phyloP scores from a whole-genome alignment of 1,139 yeast species.

The Debaryomyces coudertii region DNA sequence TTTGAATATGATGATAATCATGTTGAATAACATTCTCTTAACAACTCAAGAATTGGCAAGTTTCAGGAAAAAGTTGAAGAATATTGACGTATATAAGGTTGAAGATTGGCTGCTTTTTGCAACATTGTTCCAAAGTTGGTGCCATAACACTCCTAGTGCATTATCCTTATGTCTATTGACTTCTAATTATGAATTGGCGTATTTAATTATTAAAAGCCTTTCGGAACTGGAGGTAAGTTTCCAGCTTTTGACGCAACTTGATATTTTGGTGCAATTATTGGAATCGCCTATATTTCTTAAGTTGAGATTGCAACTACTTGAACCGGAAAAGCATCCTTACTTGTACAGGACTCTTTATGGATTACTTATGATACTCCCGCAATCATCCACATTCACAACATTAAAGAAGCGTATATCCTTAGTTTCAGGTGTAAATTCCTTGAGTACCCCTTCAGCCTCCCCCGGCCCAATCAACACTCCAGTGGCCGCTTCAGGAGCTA shows the following conservation, averaged over 20 bases:
- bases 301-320: conserved; percentile 81
- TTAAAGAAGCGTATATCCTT: conserved; percentile 76
- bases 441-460: conserved; percentile 17
- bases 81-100: conserved; percentile 44
- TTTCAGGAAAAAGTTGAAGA: conserved; percentile 67
- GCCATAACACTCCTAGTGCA: conserved; percentile 88
- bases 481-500: conserved; percentile 25
- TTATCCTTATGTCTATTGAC: conserved; percentile 84
- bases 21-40: conserved; percentile 82
- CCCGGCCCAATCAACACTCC: conserved; percentile 25
- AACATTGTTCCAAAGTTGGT: conserved; percentile 86
- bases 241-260: conserved; percentile 73
- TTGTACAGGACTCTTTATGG: conserved; percentile 90
- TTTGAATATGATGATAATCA: conserved; percentile 80
- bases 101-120: conserved; percentile 79
- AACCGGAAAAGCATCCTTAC: conserved; percentile 82
- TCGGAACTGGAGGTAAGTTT: conserved; percentile 78
- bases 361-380: conserved; percentile 90
- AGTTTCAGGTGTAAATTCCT: conserved; percentile 28
- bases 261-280: conserved; percentile 74
- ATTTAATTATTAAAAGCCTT: conserved; percentile 70
- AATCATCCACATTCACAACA: conserved; percentile 86
- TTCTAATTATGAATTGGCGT: conserved; percentile 88
- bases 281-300: conserved; percentile 88
- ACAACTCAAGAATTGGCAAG: conserved; percentile 81